These are phyloP conservation scores for Remersonia thermophila DNA, from an alignment of 2,329 filamentous ascomycete species.

Conservation along the genomic window DNA sequence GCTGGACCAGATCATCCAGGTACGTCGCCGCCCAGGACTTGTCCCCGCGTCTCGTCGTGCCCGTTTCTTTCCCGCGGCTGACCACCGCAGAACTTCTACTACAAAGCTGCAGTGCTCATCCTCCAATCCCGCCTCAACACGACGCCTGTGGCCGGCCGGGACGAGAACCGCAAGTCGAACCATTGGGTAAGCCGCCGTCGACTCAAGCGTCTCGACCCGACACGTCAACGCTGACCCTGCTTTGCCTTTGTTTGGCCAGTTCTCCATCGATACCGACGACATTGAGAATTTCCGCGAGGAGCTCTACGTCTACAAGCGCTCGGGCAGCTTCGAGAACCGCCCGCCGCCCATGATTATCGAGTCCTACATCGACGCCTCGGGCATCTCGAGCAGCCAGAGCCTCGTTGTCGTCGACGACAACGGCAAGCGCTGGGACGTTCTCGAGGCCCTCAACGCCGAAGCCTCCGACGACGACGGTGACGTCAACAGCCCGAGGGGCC, in stretches of 20 bases:
- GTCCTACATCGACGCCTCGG: conserved; percentile 71
- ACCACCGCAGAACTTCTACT: conserved; percentile 66
- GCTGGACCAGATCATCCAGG: conserved; percentile 88
- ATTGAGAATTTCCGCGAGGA: conserved; percentile 78
- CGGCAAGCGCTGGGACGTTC: conserved; percentile 86
- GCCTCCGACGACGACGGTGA: conserved; percentile 39
- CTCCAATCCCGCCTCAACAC: conserved; percentile 69
- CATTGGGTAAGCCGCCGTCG: conserved; percentile 56
- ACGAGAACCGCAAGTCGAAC: conserved; percentile 50
- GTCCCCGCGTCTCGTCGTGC: neutral
- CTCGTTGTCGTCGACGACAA: conserved; percentile 78
- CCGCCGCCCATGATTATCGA: conserved; percentile 83
- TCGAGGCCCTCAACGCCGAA: conserved; percentile 63
- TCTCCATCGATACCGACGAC: conserved; percentile 88
- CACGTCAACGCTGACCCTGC: conserved; percentile 5
- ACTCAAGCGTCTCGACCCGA: neutral
- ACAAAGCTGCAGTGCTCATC: conserved; percentile 75
- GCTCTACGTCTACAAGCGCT: conserved; percentile 67
- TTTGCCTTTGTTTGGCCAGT: conserved; percentile 41
- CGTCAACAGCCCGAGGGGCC: conserved; percentile 27
- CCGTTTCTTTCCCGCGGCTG: too few species aligned
- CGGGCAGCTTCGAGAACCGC: conserved; percentile 62
- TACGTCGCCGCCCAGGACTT: conserved; percentile 27
- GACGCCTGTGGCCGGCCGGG: conserved; percentile 39
- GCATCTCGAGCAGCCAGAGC: conserved; percentile 71